Conservation (phyloP, 1,284 basidiomycete genomes). For the Earliella scabrosa region DNA sequence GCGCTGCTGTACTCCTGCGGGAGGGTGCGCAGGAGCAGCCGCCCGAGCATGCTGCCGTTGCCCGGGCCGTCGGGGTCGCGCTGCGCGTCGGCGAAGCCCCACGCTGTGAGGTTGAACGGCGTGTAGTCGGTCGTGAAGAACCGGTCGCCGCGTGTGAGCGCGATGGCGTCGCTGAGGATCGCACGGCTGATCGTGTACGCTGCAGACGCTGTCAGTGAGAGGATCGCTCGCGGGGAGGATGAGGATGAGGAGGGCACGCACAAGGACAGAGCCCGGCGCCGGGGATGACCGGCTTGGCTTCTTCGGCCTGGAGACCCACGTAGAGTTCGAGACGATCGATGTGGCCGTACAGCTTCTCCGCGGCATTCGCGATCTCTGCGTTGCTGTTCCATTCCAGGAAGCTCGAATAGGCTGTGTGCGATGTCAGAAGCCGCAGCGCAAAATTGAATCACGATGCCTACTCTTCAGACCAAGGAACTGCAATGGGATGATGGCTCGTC, state of each 20-base stretch:
- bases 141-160: conserved; percentile 82
- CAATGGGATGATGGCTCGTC: background rate
- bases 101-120: conserved; percentile 78
- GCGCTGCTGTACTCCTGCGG: conserved; percentile 72
- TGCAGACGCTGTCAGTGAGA: conserved; percentile 26
- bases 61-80: conserved; percentile 68
- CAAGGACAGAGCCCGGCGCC: conserved; percentile 85
- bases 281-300: conserved; percentile 74
- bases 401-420: conserved; percentile 49
- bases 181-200: conserved; percentile 87
- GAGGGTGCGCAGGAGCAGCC: conserved; percentile 73
- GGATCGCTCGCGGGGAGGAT: too few relatives aligned
- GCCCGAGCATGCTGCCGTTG: conserved; percentile 76
- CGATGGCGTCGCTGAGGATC: conserved; percentile 88
- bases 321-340: conserved; percentile 86
- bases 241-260: too few relatives aligned
- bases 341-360: conserved; percentile 77
- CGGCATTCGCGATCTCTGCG: conserved; percentile 69
- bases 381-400: conserved; percentile 88
- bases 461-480: conserved; percentile 78
- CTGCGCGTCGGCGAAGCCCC: conserved; percentile 82
- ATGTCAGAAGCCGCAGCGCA: background rate
- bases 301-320: conserved; percentile 68
- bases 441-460: conserved; percentile 36
- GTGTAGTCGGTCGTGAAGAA: conserved; percentile 86